Base-by-base conservation (phyloP, 1,139 yeast species). In the Chernovozyma sophiae-reginae region DNA sequence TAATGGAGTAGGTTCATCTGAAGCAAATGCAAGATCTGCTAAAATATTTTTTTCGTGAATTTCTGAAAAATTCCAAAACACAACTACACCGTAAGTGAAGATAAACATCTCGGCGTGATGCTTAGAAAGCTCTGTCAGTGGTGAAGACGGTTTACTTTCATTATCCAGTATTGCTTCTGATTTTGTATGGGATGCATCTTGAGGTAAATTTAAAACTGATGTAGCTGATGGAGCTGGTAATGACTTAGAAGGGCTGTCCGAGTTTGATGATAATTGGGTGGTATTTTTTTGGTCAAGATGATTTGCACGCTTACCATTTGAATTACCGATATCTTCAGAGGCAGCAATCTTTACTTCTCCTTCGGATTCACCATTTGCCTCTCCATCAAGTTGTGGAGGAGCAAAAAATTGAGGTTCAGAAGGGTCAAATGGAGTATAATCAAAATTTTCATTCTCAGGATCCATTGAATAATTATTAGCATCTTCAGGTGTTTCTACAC, bases 21-120 rank as follows among this genome's bases (percentile, higher is more conserved):
- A 65, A 2, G 92, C 90, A 65, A 90, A 87, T 14, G 92, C 85
- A 46, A 92, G 69, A 55, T 92, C 98, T 0, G 97, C 97, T 41
- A 92, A 71, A 13, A 92, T 79, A 50, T 90, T 92, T 64, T 90
- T 89, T 53, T 92, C 98, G 53, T 92, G 97, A 10, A 78, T 71
- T 54, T 89, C 97, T 2, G 94, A 81, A 49, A 92, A 89, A 55
- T 92, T 92, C 98, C 98, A 92, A 53, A 92, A 90, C 13, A 92
- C 97, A 15, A 92, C 87, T 17, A 92, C 95, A 13, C 98, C 98
- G 54, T 92, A 92, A 38, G 80, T 81, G 55, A 92, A 81, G 5
- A 92, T 77, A 53, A 92, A 92, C 72, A 92, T 74, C 53, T 92
- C 97, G 0, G 96, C 97, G 42, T 70, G 74, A 56, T 86, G 95